These are phyloP conservation scores for Apiotrichum gamsii DNA, from an alignment of 1,284 basidiomycete genomes.

Conservation along the genomic window DNA sequence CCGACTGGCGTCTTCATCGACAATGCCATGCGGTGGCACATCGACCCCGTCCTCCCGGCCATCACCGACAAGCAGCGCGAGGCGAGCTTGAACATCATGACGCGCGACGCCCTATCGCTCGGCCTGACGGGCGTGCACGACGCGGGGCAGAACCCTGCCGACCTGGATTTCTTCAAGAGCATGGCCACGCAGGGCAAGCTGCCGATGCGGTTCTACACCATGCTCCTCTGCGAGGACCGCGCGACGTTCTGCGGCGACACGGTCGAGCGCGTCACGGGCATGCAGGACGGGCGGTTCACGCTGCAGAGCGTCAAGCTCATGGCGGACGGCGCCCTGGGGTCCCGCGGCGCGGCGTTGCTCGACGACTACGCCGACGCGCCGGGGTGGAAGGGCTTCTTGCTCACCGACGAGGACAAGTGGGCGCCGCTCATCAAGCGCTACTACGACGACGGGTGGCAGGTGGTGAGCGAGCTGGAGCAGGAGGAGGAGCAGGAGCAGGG, in stretches of 20 bases:
- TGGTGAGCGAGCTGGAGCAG: too few species aligned
- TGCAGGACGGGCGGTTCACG: slow-evolving; percentile 55
- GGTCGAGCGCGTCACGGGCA: slow-evolving; percentile 53
- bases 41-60: slow-evolving; percentile 52
- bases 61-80: slow-evolving; percentile 58
- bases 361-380: slow-evolving; percentile 78
- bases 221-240: slow-evolving; percentile 55
- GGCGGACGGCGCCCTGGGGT: slow-evolving; percentile 73
- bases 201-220: slow-evolving; percentile 68
- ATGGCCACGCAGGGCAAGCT: slow-evolving; percentile 59
- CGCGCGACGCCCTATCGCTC: slow-evolving; percentile 61
- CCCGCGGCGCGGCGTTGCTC: slow-evolving; percentile 81
- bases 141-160: slow-evolving; percentile 55
- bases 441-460: slow-evolving; percentile 50
- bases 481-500: too few species aligned
- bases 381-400: slow-evolving; percentile 63
- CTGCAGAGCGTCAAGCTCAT: slow-evolving; percentile 78
- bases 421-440: slow-evolving; percentile 57
- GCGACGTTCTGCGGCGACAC: slow-evolving; percentile 61
- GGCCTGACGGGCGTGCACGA: slow-evolving; percentile 82
- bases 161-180: slow-evolving; percentile 64
- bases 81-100: slow-evolving; percentile 59
- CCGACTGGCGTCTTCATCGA: slow-evolving; percentile 61
- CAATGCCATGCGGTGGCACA: slow-evolving; percentile 38
- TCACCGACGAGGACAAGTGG: slow-evolving; percentile 55